Conservation (phyloP, 2,329 filamentous ascomycete species). For the Aureobasidium uvarum region DNA sequence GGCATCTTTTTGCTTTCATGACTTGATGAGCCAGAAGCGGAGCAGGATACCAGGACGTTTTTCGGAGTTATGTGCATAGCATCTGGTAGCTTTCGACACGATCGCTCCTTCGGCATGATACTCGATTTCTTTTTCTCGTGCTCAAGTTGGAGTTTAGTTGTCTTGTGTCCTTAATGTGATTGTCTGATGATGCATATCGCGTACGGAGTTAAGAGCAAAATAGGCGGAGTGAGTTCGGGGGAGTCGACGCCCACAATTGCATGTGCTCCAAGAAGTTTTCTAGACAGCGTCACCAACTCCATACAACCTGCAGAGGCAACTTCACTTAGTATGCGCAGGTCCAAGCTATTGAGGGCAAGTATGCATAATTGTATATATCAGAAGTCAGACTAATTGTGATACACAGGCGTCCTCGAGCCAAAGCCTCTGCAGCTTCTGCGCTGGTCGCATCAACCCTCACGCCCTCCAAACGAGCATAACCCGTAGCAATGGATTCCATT, state of each 20-base stretch:
- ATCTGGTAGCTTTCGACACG: slow-evolving; percentile 10
- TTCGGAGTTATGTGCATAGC: slow-evolving; percentile 11
- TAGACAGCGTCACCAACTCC: background rate
- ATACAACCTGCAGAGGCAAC: background rate
- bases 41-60: slow-evolving; percentile 2
- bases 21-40: slow-evolving; percentile 7
- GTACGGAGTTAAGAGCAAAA: background rate
- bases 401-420: slow-evolving; percentile 26
- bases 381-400: background rate
- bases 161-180: background rate
- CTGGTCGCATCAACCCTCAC: slow-evolving; percentile 12
- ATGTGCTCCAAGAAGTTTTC: slow-evolving; percentile 15
- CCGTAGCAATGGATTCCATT: slow-evolving; percentile 14
- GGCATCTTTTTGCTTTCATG: background rate
- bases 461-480: background rate
- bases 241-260: slow-evolving; percentile 1
- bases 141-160: background rate
- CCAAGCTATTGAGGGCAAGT: slow-evolving; percentile 22
- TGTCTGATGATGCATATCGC: background rate
- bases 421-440: slow-evolving; percentile 26
- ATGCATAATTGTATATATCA: background rate
- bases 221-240: background rate
- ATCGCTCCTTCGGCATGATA: background rate
- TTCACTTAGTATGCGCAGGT: slow-evolving; percentile 5
- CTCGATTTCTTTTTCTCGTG: background rate